Percentiles rank a stretch among this genome's conserved stretches.
Evolutionary conservation across 352 stramenopile genomes (phyloP).

Genomic region (Blastocystis sp.): DNA sequence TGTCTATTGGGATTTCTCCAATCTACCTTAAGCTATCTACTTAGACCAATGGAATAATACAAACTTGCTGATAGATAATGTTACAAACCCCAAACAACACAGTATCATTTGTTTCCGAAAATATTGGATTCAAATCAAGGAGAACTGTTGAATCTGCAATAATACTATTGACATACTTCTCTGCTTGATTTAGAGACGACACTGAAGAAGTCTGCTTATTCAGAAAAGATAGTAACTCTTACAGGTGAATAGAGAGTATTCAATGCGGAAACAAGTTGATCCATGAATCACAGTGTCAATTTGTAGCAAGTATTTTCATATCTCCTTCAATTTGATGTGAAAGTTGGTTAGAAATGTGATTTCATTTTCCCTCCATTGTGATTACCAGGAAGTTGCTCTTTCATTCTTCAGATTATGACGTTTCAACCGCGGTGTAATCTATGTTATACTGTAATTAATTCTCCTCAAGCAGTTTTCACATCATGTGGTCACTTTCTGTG

Average conservation of each 20-base stretch:
- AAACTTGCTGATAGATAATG: constrained; percentile 17
- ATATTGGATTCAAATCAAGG: neutral
- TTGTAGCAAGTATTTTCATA: neutral
- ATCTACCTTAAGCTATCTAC: neutral
- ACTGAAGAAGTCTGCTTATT: neutral
- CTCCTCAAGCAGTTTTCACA: neutral
- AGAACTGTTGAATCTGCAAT: neutral
- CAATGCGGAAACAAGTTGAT: neutral
- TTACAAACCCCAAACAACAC: constrained; percentile 15
- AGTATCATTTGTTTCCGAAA: neutral
- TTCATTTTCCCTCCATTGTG: neutral
- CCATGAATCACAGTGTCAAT: neutral
- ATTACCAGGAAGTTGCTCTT: neutral
- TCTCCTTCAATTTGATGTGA: neutral
- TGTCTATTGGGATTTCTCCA: neutral
- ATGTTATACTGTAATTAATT: neutral
- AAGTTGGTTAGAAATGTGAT: neutral
- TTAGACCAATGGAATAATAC: neutral
- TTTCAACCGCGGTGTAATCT: neutral
- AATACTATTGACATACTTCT: neutral
- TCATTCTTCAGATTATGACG: neutral
- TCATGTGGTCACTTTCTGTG: constrained; percentile 23
- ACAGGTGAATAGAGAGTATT: neutral
- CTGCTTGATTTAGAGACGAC: neutral
- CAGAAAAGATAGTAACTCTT: no score